Percentiles rank a stretch among this genome's conserved stretches.
Evolutionary conservation across 2,329 filamentous ascomycete species (phyloP).

Genomic region (Aspergillus sp.): DNA sequence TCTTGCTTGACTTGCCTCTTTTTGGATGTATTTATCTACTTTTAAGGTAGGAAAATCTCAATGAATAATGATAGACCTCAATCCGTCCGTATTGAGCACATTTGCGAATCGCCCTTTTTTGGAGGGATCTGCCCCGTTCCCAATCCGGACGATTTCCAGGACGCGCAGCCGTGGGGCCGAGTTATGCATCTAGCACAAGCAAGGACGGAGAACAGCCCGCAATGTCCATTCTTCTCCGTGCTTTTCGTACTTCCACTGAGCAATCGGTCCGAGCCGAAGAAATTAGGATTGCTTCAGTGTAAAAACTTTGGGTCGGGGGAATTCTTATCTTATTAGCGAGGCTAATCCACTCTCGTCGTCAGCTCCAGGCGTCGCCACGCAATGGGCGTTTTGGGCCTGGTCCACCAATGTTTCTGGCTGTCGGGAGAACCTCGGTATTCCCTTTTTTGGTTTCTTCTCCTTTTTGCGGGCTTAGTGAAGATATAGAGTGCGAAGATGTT

Average conservation of each 20-base stretch:
- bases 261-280: too few relatives aligned
- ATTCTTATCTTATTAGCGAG: neutral
- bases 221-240: too few relatives aligned
- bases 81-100: neutral
- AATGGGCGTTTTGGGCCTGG: neutral
- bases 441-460: neutral
- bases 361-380: neutral
- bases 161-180: neutral
- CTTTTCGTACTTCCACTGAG: too few relatives aligned
- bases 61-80: neutral
- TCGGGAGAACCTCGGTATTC: neutral
- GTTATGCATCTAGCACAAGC: too few relatives aligned
- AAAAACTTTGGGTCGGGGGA: too few relatives aligned
- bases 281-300: too few relatives aligned
- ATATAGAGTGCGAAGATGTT: too few relatives aligned
- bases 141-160: neutral
- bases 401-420: too few relatives aligned
- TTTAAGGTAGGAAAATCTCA: neutral
- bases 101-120: too few relatives aligned
- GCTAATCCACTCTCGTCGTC: constrained; percentile 1
- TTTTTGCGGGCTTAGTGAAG: neutral
- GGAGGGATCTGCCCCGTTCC: neutral
- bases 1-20: neutral
- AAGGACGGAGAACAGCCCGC: too few relatives aligned
- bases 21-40: neutral